Conservation (phyloP, 2,329 filamentous ascomycete genomes). For the Grosmannia huntii region DNA sequence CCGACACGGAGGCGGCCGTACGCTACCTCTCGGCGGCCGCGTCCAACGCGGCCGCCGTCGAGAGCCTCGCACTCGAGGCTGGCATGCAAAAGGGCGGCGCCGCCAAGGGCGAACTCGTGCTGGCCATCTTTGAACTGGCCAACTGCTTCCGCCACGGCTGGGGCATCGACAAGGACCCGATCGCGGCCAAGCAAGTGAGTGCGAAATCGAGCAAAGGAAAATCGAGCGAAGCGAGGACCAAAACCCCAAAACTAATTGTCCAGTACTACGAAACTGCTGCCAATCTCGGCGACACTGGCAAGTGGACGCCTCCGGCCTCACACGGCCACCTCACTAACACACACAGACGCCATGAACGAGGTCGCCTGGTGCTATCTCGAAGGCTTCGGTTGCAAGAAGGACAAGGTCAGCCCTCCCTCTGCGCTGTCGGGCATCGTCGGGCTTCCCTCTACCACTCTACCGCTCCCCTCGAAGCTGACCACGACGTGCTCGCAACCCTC, state of each 20-base stretch:
- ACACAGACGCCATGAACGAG: slow-evolving; percentile 87
- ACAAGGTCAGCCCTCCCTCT: slow-evolving; percentile 60
- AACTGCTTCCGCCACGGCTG: slow-evolving; percentile 91
- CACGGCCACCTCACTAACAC: not conserved
- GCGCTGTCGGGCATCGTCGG: not conserved
- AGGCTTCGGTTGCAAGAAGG: slow-evolving; percentile 94
- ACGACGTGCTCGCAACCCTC: slow-evolving; percentile 10
- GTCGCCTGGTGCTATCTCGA: slow-evolving; percentile 91
- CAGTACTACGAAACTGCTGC: slow-evolving; percentile 97
- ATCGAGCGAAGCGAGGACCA: too few relatives aligned
- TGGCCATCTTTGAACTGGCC: slow-evolving; percentile 90
- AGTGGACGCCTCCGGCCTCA: slow-evolving; percentile 17
- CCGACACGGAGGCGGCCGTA: slow-evolving; percentile 61
- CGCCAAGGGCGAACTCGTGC: slow-evolving; percentile 88
- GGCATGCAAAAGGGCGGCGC: slow-evolving; percentile 88
- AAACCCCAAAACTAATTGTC: too few relatives aligned
- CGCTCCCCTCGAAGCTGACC: slow-evolving; percentile 37
- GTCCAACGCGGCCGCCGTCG: slow-evolving; percentile 76
- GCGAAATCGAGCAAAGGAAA: too few relatives aligned
- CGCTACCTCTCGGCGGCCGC: slow-evolving; percentile 80
- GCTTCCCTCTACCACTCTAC: not conserved
- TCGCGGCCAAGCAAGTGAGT: slow-evolving; percentile 61
- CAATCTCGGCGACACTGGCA: slow-evolving; percentile 80
- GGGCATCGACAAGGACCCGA: slow-evolving; percentile 76
- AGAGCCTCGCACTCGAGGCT: slow-evolving; percentile 71